Evolutionary conservation across 345 rosid genomes (phyloP), one percentile per base, ranked within the genome.

Genomic region (Trapa incisa): DNA sequence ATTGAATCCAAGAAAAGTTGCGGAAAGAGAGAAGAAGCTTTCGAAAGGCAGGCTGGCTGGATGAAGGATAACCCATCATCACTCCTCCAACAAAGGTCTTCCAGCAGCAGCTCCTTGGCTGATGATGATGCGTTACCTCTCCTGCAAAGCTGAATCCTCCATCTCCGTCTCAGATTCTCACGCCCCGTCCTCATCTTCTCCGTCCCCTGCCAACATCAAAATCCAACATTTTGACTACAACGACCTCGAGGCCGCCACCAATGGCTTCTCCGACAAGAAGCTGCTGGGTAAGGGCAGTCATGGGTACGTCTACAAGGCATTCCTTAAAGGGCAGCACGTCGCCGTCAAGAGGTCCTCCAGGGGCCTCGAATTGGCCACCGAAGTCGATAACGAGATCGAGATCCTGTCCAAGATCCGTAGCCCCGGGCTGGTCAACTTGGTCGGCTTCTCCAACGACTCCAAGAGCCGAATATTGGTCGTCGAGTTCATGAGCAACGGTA

Each of bases 401-500:
- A 91, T 91, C 75, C 80, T 94, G 70, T 94, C 97, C 56, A 86
- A 82, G 65, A 86, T 94, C 79, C 91, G 83, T 0, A 91, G 93
- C 80, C 97, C 99, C 9, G 71, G 93, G 67, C 73, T 94, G 83
- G 99, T 94, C 76, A 94, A 94, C 77, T 85, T 94, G 5, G 65
- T 94, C 48, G 99, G 99, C 58, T 91, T 81, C 70, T 81, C 93
- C 73, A 83, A 78, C 75, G 86, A 86, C 73, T n/a, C 89, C 65
- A 85, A 80, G 63, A 89, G 87, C 72, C 92, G 91, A 35, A 78
- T 91, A 66, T 77, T 94, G 64, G 99, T 94, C 6, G 92, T 89
- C 68, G 99, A 94, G 65, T 94, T 84, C 68, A 94, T 94, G 99
- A 71, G 81, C 37, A 91, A 94, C 75, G 99, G 99, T n/a, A 91